phyloP scores from a whole-genome alignment of 1,284 basidiomycete genomes.

The Erythrobasidium hasegawianum region DNA sequence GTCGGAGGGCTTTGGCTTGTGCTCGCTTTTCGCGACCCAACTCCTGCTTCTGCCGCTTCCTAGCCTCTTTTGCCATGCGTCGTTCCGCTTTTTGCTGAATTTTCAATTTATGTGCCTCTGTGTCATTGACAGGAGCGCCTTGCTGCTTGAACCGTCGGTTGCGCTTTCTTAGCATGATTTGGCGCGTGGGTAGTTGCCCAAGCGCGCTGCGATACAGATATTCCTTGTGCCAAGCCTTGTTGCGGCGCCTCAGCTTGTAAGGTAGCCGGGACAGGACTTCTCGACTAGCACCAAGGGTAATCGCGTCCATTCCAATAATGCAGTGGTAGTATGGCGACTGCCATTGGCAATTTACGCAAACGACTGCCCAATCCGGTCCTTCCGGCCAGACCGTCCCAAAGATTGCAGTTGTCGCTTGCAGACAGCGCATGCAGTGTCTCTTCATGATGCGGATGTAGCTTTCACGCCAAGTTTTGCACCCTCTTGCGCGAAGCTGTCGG shows the following conservation, averaged over 20 bases:
- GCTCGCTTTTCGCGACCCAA: too few relatives aligned
- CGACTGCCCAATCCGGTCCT: conserved; percentile 5
- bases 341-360: conserved; percentile 16
- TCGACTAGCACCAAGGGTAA: neutral
- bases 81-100: neutral
- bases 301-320: neutral
- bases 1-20: too few relatives aligned
- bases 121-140: neutral
- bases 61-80: too few relatives aligned
- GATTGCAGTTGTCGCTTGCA: neutral
- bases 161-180: neutral
- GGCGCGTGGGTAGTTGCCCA: neutral
- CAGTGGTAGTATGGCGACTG: neutral
- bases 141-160: neutral
- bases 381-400: conserved; percentile 3
- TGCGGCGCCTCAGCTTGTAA: neutral
- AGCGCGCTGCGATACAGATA: neutral
- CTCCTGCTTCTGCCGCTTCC: too few relatives aligned
- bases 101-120: neutral
- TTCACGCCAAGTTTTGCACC: conserved; percentile 14
- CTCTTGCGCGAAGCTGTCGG: neutral
- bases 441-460: conserved; percentile 9
- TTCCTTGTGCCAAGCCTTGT: neutral
- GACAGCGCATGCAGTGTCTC: conserved; percentile 6
- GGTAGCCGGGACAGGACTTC: neutral